Evolutionary conservation across 1,284 basidiomycete species (phyloP).

Genomic region (Leccinum solheimii): DNA sequence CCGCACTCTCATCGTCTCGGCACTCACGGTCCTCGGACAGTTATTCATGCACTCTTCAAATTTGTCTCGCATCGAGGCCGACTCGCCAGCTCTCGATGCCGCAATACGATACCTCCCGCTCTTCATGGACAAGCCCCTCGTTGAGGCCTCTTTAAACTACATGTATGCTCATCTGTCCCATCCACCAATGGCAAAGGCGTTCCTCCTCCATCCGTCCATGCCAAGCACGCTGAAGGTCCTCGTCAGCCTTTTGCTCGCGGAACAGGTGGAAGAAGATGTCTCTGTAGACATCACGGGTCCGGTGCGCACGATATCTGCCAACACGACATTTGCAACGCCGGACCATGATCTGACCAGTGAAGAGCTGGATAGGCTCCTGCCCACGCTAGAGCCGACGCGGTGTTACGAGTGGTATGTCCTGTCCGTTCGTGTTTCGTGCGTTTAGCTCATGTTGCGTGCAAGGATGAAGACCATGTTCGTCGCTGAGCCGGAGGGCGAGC

Average conservation of each 20-base stretch:
- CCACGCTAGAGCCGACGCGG: slow-evolving; percentile 69
- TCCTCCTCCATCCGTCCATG: slow-evolving; percentile 69
- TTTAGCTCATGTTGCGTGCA: slow-evolving; percentile 11
- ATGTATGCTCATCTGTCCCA: slow-evolving; percentile 75
- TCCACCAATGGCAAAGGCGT: slow-evolving; percentile 73
- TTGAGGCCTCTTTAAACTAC: slow-evolving; percentile 72
- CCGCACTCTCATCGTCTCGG: slow-evolving; percentile 68
- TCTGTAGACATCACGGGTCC: slow-evolving; percentile 59
- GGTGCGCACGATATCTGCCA: slow-evolving; percentile 55
- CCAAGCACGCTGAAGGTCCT: slow-evolving; percentile 65
- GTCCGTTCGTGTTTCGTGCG: background rate
- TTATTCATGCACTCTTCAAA: slow-evolving; percentile 66
- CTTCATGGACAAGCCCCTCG: slow-evolving; percentile 63
- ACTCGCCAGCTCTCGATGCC: slow-evolving; percentile 58
- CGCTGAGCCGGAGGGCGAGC: slow-evolving; percentile 64
- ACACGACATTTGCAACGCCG: slow-evolving; percentile 41
- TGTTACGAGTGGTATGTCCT: slow-evolving; percentile 72
- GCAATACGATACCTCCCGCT: slow-evolving; percentile 74
- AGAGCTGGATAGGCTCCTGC: slow-evolving; percentile 60
- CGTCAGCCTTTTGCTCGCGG: slow-evolving; percentile 60
- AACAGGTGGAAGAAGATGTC: slow-evolving; percentile 69
- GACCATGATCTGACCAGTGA: slow-evolving; percentile 66
- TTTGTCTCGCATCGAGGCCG: slow-evolving; percentile 48
- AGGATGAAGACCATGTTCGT: slow-evolving; percentile 87
- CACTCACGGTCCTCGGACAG: slow-evolving; percentile 57